Conservation (phyloP, 2,329 filamentous ascomycete genomes). For the Aspergillus neoniger region DNA sequence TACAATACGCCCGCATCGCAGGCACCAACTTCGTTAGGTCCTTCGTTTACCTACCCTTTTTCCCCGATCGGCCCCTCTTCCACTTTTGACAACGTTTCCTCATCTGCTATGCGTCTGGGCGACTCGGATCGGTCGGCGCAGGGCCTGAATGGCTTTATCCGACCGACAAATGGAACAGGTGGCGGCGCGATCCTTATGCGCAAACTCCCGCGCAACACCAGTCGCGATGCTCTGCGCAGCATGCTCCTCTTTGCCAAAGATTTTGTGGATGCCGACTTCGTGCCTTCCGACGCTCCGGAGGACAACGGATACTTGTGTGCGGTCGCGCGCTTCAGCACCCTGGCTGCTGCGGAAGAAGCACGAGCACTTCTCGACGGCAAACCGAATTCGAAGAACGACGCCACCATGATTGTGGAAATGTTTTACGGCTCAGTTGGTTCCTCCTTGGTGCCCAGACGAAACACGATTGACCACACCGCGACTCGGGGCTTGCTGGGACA, state of each 20-base stretch:
- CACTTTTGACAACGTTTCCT: slow-evolving; percentile 36
- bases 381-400: slow-evolving; percentile 61
- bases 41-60: slow-evolving; percentile 41
- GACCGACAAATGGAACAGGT: slow-evolving; percentile 31
- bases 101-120: slow-evolving; percentile 37
- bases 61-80: slow-evolving; percentile 41
- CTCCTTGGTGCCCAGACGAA: slow-evolving; percentile 45
- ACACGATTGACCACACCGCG: slow-evolving; percentile 56
- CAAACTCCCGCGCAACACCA: slow-evolving; percentile 61
- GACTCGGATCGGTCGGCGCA: slow-evolving; percentile 40
- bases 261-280: slow-evolving; percentile 60
- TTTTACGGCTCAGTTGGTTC: slow-evolving; percentile 45
- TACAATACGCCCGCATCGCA: slow-evolving; percentile 43
- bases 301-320: slow-evolving; percentile 60
- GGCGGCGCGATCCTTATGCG: slow-evolving; percentile 57
- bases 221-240: slow-evolving; percentile 59
- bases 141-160: slow-evolving; percentile 38
- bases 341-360: slow-evolving; percentile 61
- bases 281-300: slow-evolving; percentile 56
- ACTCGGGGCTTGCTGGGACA: slow-evolving; percentile 36
- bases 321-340: slow-evolving; percentile 59
- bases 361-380: slow-evolving; percentile 62
- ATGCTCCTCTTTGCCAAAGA: slow-evolving; percentile 68
- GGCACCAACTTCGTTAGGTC: slow-evolving; percentile 35
- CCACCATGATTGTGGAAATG: slow-evolving; percentile 59